Conservation (phyloP, 495 filamentous ascomycete genomes). For the Daldinia childiae region DNA sequence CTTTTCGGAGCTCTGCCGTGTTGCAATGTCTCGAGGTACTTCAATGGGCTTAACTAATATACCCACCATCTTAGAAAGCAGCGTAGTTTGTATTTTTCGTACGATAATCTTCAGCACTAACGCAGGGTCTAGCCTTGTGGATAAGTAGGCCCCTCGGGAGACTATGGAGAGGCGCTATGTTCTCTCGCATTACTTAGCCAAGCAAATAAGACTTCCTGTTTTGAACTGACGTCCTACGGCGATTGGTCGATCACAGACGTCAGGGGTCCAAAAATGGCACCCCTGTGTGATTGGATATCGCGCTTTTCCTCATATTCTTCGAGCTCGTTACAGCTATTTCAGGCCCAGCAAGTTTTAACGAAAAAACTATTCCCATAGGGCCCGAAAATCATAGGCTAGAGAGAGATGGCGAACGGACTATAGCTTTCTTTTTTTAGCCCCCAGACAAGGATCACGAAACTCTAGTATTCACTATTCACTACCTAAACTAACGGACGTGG, state of each 20-base stretch:
- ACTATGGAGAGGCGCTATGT: slow-evolving; percentile 24
- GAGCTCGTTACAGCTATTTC: slow-evolving; percentile 38
- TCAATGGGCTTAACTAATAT: slow-evolving; percentile 1
- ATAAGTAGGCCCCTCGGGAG: slow-evolving; percentile 20
- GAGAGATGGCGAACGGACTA: slow-evolving; percentile 35
- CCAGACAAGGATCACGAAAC: slow-evolving; percentile 45
- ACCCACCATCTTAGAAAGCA: slow-evolving; percentile 25
- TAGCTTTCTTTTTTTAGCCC: slow-evolving; percentile 41
- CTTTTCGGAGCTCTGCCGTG: slow-evolving; percentile 16
- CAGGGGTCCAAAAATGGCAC: slow-evolving; percentile 22
- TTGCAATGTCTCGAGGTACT: slow-evolving; percentile 12
- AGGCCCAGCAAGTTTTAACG: slow-evolving; percentile 29
- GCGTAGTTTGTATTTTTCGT: slow-evolving; percentile 3
- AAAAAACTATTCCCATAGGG: slow-evolving; percentile 15
- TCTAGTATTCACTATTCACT: slow-evolving; percentile 30
- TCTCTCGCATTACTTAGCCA: slow-evolving; percentile 27
- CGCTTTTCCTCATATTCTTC: slow-evolving; percentile 20
- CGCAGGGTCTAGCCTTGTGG: slow-evolving; percentile 37
- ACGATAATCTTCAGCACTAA: slow-evolving; percentile 8
- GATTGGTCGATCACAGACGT: slow-evolving; percentile 36
- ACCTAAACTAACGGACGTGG: slow-evolving; percentile 34
- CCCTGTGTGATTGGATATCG: slow-evolving; percentile 29
- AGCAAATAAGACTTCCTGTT: slow-evolving; percentile 33
- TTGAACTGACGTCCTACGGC: slow-evolving; percentile 30
- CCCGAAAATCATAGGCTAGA: slow-evolving; percentile 17